A percentile compares a stretch with the other conserved stretches of the same genome.
phyloP scores from a whole-genome alignment of 2,329 filamentous ascomycete genomes.

The Exophiala phaeomuriformis region DNA sequence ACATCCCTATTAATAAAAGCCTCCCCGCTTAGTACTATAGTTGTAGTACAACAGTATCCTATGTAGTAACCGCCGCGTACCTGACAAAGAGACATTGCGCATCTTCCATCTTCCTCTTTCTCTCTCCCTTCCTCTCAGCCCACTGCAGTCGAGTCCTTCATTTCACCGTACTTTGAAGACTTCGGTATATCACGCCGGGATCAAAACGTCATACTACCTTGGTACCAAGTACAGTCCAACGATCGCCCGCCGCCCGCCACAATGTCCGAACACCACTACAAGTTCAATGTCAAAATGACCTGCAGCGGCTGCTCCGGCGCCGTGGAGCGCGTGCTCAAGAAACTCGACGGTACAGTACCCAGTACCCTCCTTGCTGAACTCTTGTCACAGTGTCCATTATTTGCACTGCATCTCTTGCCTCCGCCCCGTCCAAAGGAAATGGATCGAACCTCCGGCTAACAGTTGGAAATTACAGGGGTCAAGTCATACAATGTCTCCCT shows the following conservation, averaged over 20 bases:
- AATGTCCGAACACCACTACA: slow-evolving; percentile 83
- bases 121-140: neutral
- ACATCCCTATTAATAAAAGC: no score
- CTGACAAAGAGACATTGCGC: neutral
- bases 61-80: no score
- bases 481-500: slow-evolving; percentile 82
- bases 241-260: slow-evolving; percentile 21
- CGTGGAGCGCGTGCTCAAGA: slow-evolving; percentile 83
- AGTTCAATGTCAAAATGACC: slow-evolving; percentile 90
- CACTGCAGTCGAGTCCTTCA: no score
- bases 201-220: no score
- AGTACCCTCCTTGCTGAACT: neutral
- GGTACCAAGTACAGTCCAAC: no score
- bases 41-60: no score
- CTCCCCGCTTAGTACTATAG: no score
- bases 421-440: neutral
- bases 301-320: slow-evolving; percentile 96
- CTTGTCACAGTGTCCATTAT: no score
- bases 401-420: no score
- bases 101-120: neutral
- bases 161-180: no score
- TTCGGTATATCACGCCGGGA: no score
- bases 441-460: slow-evolving; percentile 4
- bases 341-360: slow-evolving; percentile 63
- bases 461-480: slow-evolving; percentile 54